Conservation (phyloP, 129 eudicot genomes). For the Flaveria linearis region DNA sequence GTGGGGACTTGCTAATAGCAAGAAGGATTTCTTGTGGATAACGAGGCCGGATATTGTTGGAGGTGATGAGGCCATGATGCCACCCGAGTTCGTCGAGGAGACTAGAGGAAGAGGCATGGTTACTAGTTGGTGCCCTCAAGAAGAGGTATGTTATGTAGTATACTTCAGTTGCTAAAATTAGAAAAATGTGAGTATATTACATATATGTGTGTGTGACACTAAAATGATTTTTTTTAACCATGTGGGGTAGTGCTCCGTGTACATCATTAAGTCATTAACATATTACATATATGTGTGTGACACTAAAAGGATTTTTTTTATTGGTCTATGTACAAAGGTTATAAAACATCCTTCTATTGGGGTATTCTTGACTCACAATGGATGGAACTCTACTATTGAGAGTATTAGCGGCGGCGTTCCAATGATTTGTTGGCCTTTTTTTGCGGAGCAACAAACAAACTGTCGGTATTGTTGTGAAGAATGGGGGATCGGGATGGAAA, state of each 20-base stretch:
- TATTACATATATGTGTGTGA: neutral
- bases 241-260: neutral
- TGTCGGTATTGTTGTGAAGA: constrained; percentile 55
- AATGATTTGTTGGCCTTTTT: constrained; percentile 70
- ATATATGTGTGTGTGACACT: too few species aligned
- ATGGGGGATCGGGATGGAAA: constrained; percentile 66
- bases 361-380: constrained; percentile 61
- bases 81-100: constrained; percentile 39
- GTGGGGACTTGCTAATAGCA: constrained; percentile 72
- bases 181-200: too few species aligned
- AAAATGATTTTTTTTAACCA: too few species aligned
- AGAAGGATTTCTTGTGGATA: constrained; percentile 58
- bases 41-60: constrained; percentile 57
- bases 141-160: constrained; percentile 27
- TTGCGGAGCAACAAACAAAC: constrained; percentile 65
- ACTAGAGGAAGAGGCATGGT: constrained; percentile 51
- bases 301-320: neutral
- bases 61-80: constrained; percentile 51
- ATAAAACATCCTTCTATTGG: constrained; percentile 52
- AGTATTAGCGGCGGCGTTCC: constrained; percentile 56
- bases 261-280: neutral
- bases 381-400: constrained; percentile 74
- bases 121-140: constrained; percentile 67
- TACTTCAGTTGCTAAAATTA: neutral
- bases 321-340: constrained; percentile 9